These are phyloP conservation scores for Eragrostis curvula DNA, from an alignment of 176 grass and related monocot species.

Conservation along the genomic window DNA sequence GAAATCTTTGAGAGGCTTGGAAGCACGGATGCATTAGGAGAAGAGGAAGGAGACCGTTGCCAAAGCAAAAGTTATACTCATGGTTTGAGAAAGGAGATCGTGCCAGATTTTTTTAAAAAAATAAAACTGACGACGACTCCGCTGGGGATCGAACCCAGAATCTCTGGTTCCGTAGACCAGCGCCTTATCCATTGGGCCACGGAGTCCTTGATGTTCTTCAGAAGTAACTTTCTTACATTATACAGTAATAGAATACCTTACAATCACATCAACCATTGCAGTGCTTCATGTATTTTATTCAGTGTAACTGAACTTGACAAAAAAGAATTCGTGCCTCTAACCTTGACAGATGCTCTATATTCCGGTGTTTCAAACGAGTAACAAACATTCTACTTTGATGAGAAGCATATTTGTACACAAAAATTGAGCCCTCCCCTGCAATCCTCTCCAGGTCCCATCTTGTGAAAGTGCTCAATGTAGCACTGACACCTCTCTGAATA, in stretches of 20 bases:
- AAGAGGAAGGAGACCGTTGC: too few relatives aligned
- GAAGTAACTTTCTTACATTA: too few relatives aligned
- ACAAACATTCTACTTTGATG: neutral
- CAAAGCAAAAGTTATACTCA: neutral
- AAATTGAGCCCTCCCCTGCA: neutral
- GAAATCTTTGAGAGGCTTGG: too few relatives aligned
- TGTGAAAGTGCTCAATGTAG: neutral
- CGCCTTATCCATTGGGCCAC: conserved; percentile 99
- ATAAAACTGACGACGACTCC: conserved; percentile 35
- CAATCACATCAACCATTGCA: too few relatives aligned
- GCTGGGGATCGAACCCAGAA: conserved; percentile 99
- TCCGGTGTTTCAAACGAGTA: neutral
- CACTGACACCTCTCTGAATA: conserved; percentile 6
- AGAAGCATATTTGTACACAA: neutral
- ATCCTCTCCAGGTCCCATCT: neutral
- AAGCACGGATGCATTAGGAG: too few relatives aligned
- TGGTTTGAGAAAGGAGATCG: too few relatives aligned
- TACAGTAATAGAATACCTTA: too few relatives aligned
- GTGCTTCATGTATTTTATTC: neutral
- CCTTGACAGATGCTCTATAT: neutral
- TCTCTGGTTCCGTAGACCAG: conserved; percentile 99
- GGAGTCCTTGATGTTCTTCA: conserved; percentile 51
- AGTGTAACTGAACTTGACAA: neutral
- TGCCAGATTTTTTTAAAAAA: too few relatives aligned
- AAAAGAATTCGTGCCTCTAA: neutral